Base-by-base conservation (phyloP, 2,329 filamentous ascomycete genomes). In the Colletotrichum sp. region DNA sequence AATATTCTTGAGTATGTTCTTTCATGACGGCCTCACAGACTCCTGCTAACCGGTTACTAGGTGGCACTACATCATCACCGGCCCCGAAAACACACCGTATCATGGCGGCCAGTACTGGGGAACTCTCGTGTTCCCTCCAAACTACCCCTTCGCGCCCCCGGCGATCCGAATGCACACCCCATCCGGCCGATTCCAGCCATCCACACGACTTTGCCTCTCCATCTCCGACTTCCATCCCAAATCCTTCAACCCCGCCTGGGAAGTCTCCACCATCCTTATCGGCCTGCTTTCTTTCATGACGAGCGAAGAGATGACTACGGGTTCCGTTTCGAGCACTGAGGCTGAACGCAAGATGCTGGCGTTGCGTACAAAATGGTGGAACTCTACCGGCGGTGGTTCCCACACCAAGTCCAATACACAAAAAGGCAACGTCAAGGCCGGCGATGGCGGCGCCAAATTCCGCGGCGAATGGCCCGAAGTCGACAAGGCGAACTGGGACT, bases 101-200 rank as follows among this genome's bases (percentile, higher is more conserved):
- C 92, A 98, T 81, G 93, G 94, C 82, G 97, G 97, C 62, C 97
- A 99, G 85, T 99, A 99, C 88, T 99, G 97, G 97, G 97, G 97
- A 64, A 98, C 96, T 3, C 90, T 99, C 67, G 93, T 98, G 79
- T 99, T 99, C 85, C 97, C 97, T 18, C 92, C 96, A 10, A 96
- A 98, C 88, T 99, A 99, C 84, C 97, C 97, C 30, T 99, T 98
- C 86, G 96, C 96, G 15, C 97, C 97, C 36, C 97, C 97, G 6
- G 96, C 97, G 3, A 99, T 99, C 85, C 95, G 96, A 83, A 99
- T 99, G 97, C 97, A 99, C 89, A 99, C 97, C 0, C 97, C 97
- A 3, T 96, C 94, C 15, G 97, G 97, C 75, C 95, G 97, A 82
- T 99, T 99, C 87, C 95, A 98, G 84, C 95, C 96, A 3, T 97